A percentile compares a stretch with the other conserved stretches of the same genome.
Evolutionary conservation across 331 rosid genomes (phyloP).

Genomic region (Rhamnella rubrinervis): DNA sequence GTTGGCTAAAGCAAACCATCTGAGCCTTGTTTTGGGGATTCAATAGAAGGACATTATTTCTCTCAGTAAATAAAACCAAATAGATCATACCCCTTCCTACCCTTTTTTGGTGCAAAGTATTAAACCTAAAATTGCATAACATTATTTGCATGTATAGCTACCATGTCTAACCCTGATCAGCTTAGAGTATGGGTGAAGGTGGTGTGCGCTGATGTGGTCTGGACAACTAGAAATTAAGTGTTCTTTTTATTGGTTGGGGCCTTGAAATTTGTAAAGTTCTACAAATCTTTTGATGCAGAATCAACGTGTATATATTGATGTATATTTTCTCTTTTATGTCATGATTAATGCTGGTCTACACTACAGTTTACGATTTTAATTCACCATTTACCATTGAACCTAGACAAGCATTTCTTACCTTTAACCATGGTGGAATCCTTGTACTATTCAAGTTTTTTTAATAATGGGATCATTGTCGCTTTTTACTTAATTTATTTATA

Average conservation of each 20-base stretch:
- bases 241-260: constrained; percentile 1
- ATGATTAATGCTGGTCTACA: too few species aligned
- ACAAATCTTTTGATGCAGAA: background rate
- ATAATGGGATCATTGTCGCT: background rate
- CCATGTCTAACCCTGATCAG: background rate
- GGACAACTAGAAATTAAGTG: background rate
- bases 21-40: constrained; percentile 9
- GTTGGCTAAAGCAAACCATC: background rate
- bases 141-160: background rate
- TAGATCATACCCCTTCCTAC: background rate
- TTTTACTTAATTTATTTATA: background rate
- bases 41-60: background rate
- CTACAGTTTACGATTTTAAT: too few species aligned
- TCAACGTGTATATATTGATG: background rate
- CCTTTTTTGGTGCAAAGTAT: background rate
- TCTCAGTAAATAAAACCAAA: background rate
- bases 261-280: background rate
- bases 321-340: background rate
- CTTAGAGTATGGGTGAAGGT: too few species aligned
- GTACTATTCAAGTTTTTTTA: background rate
- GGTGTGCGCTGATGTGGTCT: too few species aligned
- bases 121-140: background rate
- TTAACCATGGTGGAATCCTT: background rate
- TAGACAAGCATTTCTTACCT: too few species aligned
- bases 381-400: too few species aligned